A percentile compares a stretch with the other conserved stretches of the same genome.
Evolutionary conservation across 2,329 filamentous ascomycete species (phyloP).

Genomic region (Fusarium xylarioides): DNA sequence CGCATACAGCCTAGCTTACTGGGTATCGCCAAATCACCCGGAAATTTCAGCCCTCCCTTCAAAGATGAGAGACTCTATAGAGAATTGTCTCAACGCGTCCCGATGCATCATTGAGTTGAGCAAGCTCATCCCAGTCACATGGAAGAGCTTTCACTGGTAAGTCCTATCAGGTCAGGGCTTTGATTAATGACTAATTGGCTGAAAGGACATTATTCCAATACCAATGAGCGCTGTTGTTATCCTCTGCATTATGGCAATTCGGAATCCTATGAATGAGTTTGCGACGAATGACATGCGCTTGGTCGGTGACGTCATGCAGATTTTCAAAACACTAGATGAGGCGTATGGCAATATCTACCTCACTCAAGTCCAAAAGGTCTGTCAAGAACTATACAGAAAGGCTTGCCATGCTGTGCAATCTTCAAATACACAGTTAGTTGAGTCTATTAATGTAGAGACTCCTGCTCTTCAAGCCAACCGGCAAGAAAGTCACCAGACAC

Average conservation of each 20-base stretch:
- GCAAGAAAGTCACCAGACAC: neutral
- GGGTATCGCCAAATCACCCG: neutral
- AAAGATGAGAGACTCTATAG: neutral
- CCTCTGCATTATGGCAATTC: neutral
- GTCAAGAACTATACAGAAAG: neutral
- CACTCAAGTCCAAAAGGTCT: neutral
- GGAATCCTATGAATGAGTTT: neutral
- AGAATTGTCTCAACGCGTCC: neutral
- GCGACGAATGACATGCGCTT: neutral
- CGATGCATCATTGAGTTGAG: neutral
- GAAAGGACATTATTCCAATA: neutral
- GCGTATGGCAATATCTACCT: neutral
- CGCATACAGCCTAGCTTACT: neutral
- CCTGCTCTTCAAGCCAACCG: neutral
- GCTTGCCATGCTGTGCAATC: neutral
- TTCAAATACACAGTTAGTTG: neutral
- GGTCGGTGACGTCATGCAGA: neutral
- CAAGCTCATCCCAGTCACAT: neutral
- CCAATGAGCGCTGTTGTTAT: neutral
- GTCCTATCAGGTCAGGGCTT: rapidly evolving
- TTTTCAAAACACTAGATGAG: neutral
- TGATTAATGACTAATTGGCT: neutral
- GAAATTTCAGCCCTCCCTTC: neutral
- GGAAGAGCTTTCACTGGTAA: neutral
- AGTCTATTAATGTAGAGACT: neutral